These are phyloP conservation scores for Penicillium canescens DNA, from an alignment of 495 filamentous ascomycete species.

Conservation along the genomic window DNA sequence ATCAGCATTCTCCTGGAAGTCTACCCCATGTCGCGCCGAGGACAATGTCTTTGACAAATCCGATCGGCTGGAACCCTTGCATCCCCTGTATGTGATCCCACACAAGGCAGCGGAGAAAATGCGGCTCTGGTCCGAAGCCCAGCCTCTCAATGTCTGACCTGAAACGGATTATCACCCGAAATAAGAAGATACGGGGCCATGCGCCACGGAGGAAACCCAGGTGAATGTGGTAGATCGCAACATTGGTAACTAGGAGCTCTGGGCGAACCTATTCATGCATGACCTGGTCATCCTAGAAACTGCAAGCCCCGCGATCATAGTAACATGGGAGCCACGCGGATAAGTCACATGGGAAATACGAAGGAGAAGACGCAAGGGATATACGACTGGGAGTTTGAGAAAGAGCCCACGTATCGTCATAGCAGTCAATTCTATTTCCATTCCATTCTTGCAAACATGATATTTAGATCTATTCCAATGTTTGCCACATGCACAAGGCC, in stretches of 20 bases:
- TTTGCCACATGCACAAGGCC: slow-evolving; percentile 25
- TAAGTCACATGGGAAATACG: slow-evolving; percentile 3
- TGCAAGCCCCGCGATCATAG: slow-evolving; percentile 7
- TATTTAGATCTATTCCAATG: neutral
- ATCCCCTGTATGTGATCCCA: slow-evolving; percentile 87
- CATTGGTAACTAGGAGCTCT: neutral
- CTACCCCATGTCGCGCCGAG: slow-evolving; percentile 47
- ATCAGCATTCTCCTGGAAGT: slow-evolving; percentile 68
- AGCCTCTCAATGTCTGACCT: slow-evolving; percentile 19
- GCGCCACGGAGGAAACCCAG: slow-evolving; percentile 1
- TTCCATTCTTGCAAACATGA: no score
- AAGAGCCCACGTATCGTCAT: slow-evolving; percentile 10
- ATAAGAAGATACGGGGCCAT: neutral
- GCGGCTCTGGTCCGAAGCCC: slow-evolving; percentile 59
- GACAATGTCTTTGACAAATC: slow-evolving; percentile 48
- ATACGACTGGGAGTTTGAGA: neutral
- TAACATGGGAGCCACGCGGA: slow-evolving; percentile 20
- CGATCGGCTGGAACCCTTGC: slow-evolving; percentile 55
- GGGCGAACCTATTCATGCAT: slow-evolving; percentile 4
- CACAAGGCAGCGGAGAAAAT: slow-evolving; percentile 64
- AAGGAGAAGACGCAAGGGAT: slow-evolving; percentile 19
- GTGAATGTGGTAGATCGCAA: neutral
- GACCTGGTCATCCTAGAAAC: neutral
- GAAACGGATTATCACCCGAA: slow-evolving; percentile 11
- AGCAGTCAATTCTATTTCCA: neutral